These are phyloP conservation scores for Quercus berberidifolia DNA, from an alignment of 306 rosid species.

Conservation along the genomic window DNA sequence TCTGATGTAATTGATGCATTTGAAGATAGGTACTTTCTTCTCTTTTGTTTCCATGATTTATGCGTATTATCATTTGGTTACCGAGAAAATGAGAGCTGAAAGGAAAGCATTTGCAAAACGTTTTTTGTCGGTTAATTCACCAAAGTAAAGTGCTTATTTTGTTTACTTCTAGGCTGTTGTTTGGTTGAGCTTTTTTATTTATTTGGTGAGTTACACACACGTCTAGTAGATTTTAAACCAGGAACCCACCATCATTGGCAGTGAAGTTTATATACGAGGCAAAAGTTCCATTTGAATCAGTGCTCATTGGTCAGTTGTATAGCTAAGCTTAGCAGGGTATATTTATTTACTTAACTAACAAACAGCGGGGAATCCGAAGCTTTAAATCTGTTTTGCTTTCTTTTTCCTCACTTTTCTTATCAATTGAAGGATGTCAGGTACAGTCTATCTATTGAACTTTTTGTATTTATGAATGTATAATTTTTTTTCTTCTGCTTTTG, in stretches of 20 bases:
- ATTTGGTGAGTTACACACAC: too few relatives aligned
- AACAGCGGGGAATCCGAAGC: neutral
- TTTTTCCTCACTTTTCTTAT: neutral
- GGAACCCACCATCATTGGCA: too few relatives aligned
- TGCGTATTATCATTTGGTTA: neutral
- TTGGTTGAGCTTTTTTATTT: too few relatives aligned
- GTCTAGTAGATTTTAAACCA: too few relatives aligned
- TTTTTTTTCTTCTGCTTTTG: constrained; percentile 8
- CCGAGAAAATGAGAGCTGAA: neutral
- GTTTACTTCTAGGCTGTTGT: neutral
- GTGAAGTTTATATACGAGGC: too few relatives aligned
- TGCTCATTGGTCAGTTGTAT: too few relatives aligned
- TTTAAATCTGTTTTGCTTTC: neutral
- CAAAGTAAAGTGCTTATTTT: too few relatives aligned
- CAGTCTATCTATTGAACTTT: neutral
- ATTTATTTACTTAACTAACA: neutral
- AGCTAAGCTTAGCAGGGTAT: neutral
- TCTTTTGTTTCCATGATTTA: neutral
- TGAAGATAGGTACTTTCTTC: constrained; percentile 61
- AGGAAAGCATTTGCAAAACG: neutral
- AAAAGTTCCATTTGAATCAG: too few relatives aligned
- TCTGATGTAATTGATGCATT: constrained; percentile 78
- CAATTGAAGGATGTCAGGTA: neutral
- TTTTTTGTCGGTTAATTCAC: neutral
- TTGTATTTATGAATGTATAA: neutral